Evolutionary conservation across 2,329 filamentous ascomycete genomes (phyloP).

Genomic region (Thelonectria rubi): DNA sequence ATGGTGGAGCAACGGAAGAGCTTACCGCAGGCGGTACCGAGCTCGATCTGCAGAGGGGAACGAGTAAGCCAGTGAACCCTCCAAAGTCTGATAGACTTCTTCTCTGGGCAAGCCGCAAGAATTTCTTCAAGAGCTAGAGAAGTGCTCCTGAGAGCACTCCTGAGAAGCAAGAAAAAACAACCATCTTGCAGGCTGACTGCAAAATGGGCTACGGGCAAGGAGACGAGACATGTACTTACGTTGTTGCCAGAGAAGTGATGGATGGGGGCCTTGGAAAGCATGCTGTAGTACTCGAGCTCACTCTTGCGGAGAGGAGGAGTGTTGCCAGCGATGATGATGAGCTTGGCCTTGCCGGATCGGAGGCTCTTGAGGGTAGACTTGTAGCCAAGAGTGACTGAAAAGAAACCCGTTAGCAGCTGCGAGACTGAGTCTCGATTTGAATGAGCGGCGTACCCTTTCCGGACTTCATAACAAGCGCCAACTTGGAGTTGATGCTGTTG

Average conservation of each 20-base stretch:
- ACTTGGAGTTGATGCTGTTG: slow-evolving; percentile 71
- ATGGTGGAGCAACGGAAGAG: slow-evolving; percentile 98
- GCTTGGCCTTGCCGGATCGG: slow-evolving; percentile 96
- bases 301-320: slow-evolving; percentile 97
- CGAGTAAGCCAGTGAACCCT: slow-evolving; percentile 77
- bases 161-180: slow-evolving; percentile 35
- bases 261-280: slow-evolving; percentile 92
- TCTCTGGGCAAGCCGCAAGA: slow-evolving; percentile 78
- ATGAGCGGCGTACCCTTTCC: slow-evolving; percentile 72
- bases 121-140: slow-evolving; percentile 36
- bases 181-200: slow-evolving; percentile 34
- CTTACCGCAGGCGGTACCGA: slow-evolving; percentile 98
- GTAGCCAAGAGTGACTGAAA: slow-evolving; percentile 53
- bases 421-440: background rate
- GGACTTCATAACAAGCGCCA: slow-evolving; percentile 71
- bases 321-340: slow-evolving; percentile 93
- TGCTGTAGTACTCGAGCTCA: slow-evolving; percentile 95
- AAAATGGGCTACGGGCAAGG: slow-evolving; percentile 30
- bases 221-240: slow-evolving; percentile 71
- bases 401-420: slow-evolving; percentile 28
- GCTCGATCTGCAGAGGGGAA: slow-evolving; percentile 79
- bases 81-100: slow-evolving; percentile 91
- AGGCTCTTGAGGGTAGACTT: slow-evolving; percentile 78
- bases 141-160: slow-evolving; percentile 33
- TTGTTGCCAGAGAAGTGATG: slow-evolving; percentile 99